Evolutionary conservation across 495 filamentous ascomycete species (phyloP), one percentile per base, ranked within the genome.

Genomic region (Cercophora samala): DNA sequence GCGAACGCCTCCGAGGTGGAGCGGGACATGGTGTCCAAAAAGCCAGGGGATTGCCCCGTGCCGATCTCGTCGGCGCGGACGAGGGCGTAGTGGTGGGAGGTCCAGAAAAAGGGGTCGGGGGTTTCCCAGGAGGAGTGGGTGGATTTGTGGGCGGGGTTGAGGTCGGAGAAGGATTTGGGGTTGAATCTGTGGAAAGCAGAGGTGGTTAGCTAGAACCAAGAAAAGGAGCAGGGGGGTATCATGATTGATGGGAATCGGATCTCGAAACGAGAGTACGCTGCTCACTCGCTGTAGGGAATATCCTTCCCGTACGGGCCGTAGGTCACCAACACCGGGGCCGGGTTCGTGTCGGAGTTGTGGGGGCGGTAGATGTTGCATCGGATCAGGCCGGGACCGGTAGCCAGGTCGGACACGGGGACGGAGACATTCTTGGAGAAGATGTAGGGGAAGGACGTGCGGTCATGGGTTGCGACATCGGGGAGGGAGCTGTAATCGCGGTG

Each of bases 241-340:
- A 46, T 9, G 2, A 52, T 21, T 1, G 11, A 21, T 23, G 54
- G 26, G n/a, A 56, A n/a, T n/a, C n/a, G n/a, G n/a, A n/a, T n/a
- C n/a, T n/a, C n/a, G n/a, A n/a, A n/a, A n/a, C n/a, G n/a, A n/a
- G n/a, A n/a, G n/a, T n/a, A n/a, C n/a, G n/a, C n/a, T n/a, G n/a
- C 63, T 69, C n/a, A 63, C 67, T 65, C 59, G 22, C 70, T 64
- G 71, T 85, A 87, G 37, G 75, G 79, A 13, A 85, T 82, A 71
- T 89, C 87, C 68, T 91, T 90, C 13, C 87, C 88, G 68, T 91
- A 91, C 1, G 88, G 87, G 0, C 84, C 84, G 69, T 86, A 86
- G 5, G 85, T 87, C 3, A 85, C 78, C 0, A 88, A 70, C 0
- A 85, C 84, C 1, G 85, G 85, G 54, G 65, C 67, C 15, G 26